These are phyloP conservation scores for Periconia sp. DNA, from an alignment of 2,329 filamentous ascomycete species.

Conservation along the genomic window DNA sequence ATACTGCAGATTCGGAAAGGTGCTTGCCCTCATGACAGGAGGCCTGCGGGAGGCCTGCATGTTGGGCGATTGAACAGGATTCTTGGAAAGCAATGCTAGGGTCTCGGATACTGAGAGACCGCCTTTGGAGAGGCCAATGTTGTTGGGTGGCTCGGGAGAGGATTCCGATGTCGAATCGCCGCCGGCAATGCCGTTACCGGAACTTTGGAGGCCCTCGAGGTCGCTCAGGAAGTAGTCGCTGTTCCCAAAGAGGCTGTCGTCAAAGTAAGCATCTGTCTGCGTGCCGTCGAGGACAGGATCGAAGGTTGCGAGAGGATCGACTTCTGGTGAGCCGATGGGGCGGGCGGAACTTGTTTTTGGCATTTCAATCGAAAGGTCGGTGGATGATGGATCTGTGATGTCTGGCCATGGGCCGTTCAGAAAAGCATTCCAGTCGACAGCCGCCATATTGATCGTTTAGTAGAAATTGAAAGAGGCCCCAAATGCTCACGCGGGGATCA, in stretches of 20 bases:
- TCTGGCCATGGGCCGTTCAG: constrained; percentile 44
- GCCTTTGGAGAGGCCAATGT: constrained; percentile 13
- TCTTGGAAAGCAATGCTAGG: constrained; percentile 19
- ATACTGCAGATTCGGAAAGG: constrained; percentile 37
- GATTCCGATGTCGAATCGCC: constrained; percentile 40
- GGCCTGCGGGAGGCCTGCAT: constrained; percentile 29
- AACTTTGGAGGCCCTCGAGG: constrained; percentile 41
- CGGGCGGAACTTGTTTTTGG: constrained; percentile 37
- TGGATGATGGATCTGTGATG: constrained; percentile 27
- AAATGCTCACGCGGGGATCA: constrained; percentile 41
- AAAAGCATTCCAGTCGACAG: constrained; percentile 44
- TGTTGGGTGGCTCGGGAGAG: constrained; percentile 37
- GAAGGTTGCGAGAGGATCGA: constrained; percentile 35
- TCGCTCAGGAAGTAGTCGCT: constrained; percentile 46
- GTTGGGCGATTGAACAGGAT: constrained; percentile 24
- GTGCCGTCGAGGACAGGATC: constrained; percentile 30
- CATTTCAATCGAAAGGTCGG: constrained; percentile 35
- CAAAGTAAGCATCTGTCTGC: constrained; percentile 38
- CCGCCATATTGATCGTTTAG: constrained; percentile 33
- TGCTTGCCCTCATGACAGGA: constrained; percentile 29
- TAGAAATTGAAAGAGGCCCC: constrained; percentile 27
- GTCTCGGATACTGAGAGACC: constrained; percentile 26
- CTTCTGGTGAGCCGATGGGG: constrained; percentile 31
- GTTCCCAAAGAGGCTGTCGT: constrained; percentile 39
- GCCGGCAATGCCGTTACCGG: constrained; percentile 32